Conservation (phyloP, 1,284 basidiomycete species). For the Heimioporus retisporus region DNA sequence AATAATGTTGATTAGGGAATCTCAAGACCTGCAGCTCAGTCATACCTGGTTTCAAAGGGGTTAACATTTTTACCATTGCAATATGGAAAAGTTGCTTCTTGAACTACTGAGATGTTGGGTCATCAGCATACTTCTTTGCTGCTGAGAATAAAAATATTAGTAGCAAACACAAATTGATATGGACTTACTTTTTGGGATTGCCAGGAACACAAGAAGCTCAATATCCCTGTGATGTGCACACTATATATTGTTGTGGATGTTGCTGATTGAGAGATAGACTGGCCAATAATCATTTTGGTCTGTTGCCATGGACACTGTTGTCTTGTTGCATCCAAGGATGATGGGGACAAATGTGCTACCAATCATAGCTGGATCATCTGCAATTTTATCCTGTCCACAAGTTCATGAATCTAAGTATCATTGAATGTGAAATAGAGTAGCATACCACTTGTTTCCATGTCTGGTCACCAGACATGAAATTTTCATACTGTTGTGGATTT, state of each 20-base stretch:
- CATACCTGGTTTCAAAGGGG: slow-evolving; percentile 6
- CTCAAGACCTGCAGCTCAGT: not conserved
- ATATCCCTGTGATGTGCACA: not conserved
- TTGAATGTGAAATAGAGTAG: not conserved
- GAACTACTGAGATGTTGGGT: slow-evolving; percentile 22
- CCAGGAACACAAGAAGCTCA: not conserved
- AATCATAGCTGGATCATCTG: not conserved
- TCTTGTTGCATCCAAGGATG: slow-evolving; percentile 18
- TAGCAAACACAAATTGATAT: not conserved
- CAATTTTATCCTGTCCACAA: not conserved
- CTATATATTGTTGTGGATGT: not conserved
- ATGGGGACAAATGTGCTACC: slow-evolving; percentile 8
- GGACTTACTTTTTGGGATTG: not conserved
- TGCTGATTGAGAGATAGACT: not conserved
- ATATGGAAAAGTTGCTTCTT: slow-evolving; percentile 14
- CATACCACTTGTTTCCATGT: not conserved
- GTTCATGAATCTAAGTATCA: too few relatives aligned
- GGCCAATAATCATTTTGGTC: slow-evolving; percentile 13
- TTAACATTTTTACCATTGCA: slow-evolving; percentile 18
- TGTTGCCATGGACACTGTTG: slow-evolving; percentile 10
- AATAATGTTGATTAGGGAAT: slow-evolving; percentile 28
- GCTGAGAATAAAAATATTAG: not conserved
- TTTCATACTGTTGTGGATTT: not conserved
- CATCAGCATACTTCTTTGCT: not conserved
- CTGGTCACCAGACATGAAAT: not conserved